These are phyloP conservation scores for Colletotrichum echinochloae DNA, from an alignment of 2,329 filamentous ascomycete species.

Conservation along the genomic window DNA sequence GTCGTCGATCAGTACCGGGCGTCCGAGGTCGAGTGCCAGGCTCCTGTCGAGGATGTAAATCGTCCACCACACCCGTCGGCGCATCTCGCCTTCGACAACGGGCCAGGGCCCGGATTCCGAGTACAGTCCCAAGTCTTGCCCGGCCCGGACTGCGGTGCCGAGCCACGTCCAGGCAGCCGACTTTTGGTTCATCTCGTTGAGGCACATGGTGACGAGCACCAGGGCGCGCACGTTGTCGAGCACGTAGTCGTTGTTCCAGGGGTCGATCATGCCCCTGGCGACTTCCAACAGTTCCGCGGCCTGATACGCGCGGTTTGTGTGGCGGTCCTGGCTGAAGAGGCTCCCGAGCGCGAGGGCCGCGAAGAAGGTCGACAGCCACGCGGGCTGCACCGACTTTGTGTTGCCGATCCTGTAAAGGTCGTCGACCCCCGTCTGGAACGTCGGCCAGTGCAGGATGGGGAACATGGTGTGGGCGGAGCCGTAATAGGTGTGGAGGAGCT, in stretches of 20 bases:
- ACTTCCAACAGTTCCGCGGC: conserved; percentile 77
- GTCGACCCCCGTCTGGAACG: conserved; percentile 81
- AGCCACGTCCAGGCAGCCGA: conserved; percentile 90
- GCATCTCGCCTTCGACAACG: conserved; percentile 84
- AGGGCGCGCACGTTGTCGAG: conserved; percentile 81
- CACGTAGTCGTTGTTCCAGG: conserved; percentile 83
- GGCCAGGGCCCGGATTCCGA: conserved; percentile 79
- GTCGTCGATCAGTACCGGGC: conserved; percentile 86
- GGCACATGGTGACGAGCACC: conserved; percentile 80
- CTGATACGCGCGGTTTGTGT: conserved; percentile 64
- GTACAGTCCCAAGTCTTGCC: conserved; percentile 87
- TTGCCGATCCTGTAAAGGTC: conserved; percentile 76
- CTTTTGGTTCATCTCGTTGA: conserved; percentile 88
- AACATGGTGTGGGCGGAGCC: conserved; percentile 82
- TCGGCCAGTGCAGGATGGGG: conserved; percentile 90
- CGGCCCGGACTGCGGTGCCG: conserved; percentile 80
- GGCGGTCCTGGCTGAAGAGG: conserved; percentile 73
- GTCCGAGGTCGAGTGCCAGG: conserved; percentile 82
- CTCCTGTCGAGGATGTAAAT: conserved; percentile 90
- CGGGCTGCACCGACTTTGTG: conserved; percentile 70
- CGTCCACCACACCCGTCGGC: conserved; percentile 92
- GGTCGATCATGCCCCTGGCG: conserved; percentile 77
- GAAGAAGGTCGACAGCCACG: conserved; percentile 86
- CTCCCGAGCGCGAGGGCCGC: conserved; percentile 85
- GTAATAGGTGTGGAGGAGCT: conserved; percentile 81